Evolutionary conservation across 108 stramenopile species (phyloP), one percentile per base, ranked within the genome.

Genomic region (Discostella stelligeroides): DNA sequence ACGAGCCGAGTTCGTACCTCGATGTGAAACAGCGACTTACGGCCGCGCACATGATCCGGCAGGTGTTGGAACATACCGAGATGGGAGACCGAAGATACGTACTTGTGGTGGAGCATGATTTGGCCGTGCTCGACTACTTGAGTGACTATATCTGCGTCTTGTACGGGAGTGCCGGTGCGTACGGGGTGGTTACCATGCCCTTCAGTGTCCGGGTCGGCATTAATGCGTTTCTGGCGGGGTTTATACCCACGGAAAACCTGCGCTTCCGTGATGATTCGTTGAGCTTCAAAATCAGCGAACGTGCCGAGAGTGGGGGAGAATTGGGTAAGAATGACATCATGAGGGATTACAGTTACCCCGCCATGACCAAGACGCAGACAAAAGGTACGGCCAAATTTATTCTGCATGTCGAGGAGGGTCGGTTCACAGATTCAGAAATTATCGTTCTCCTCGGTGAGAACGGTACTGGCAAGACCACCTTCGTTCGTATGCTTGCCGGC

Each of bases 121-220:
- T 99, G 70, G 97, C 99, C 49, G 97, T 99, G 39, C 84, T 99
- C 60, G 99, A 99, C 82, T 98, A 99, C 79, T 75, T 99, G 59
- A 95, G 92, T 61, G 99, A 99, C 88, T 98, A 85, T 80, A 90
- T 99, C 61, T 98, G 98, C 85, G 97, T 98, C 74, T 71, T 99
- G 20, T 99, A 98, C 73, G 98, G 98, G 42, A 76, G 84, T 46
- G 88, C 97, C 10, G 95, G 94, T 53, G 99, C 92, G 15, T 99
- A 99, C 84, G 99, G 99, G 53, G 99, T 99, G 28, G 99, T 99
- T 15, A 99, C 99, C 60, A 99, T 98, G 99, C 99, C 98, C 17
- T 97, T 97, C 76, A 88, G 94, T 56, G 99, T 98, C 13, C 88
- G 97, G 15, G 95, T 95, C 43, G 99, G 98, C 62, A 99, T 99